Base-by-base conservation (phyloP, 257 asterid species). In the Ballota nigra region DNA sequence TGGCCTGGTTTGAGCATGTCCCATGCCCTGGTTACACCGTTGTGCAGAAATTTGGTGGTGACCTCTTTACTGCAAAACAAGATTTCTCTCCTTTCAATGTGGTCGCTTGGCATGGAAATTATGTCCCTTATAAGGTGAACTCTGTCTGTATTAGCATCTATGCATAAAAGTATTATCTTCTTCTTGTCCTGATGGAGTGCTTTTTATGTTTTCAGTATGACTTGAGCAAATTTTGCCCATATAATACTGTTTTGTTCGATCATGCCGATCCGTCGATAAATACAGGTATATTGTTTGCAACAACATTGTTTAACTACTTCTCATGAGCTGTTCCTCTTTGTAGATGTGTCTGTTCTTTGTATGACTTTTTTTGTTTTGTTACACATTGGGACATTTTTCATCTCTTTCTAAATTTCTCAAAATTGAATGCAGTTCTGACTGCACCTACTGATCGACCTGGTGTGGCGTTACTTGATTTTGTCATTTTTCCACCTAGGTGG, bases 21-120 rank as follows among this genome's bases (percentile, higher is more conserved):
- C 66, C 82, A 38, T 74, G 79, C 67, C 99, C 97, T 24, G 96
- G 97, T 73, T 95, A 80, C 78, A 83, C 90, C 68, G 82, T 95
- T 66, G 93, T 95, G 77, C 99, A 95, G 80, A 95, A 95, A 76
- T 95, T 84, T 73, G 99, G 99, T 1, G 99, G 99, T 59, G 92
- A 91, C 73, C 96, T 95, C 71, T 95, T 95, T 63, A 86, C 98
- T 31, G 99, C 99, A 26, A 89, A 85, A 75, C 99, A 92, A 79
- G 95, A 89, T 77, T 95, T 95, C 80, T 92, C 98, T 72, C 98
- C 97, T 45, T 95, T 95, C 84, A 95, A 95, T 77, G 98, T 95
- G 75, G 94, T 86, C 36, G 97, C 98, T 13, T 95, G 99, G 99
- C 99, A 92, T 80, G 99, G 99, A 49, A 95, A 89, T 77, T 95